phyloP scores from a whole-genome alignment of 2,329 filamentous ascomycete genomes.

The Blastomyces emzantsi region DNA sequence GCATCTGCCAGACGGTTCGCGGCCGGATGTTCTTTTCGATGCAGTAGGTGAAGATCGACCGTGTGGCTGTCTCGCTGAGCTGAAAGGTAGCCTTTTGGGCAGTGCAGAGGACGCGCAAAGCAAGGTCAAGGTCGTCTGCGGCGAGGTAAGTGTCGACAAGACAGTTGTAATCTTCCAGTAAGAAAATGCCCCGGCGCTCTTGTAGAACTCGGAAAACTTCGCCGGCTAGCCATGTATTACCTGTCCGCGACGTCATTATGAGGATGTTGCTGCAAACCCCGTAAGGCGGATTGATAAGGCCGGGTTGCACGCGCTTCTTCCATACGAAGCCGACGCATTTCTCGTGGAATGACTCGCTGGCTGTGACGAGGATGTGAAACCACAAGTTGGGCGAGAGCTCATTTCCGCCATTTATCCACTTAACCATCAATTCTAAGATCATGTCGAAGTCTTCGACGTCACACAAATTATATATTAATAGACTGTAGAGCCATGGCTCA shows the following conservation, averaged over 20 bases:
- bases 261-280: conserved; percentile 61
- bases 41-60: conserved; percentile 53
- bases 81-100: conserved; percentile 58
- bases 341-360: conserved; percentile 54
- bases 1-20: conserved; percentile 47
- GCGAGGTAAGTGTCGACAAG: conserved; percentile 62
- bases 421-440: conserved; percentile 58
- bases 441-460: conserved; percentile 68
- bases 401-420: conserved; percentile 42
- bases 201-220: conserved; percentile 60
- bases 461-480: conserved; percentile 65
- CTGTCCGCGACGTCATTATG: conserved; percentile 58
- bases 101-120: conserved; percentile 61
- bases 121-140: conserved; percentile 52
- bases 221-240: conserved; percentile 59
- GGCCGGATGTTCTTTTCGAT: conserved; percentile 34
- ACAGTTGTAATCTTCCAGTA: conserved; percentile 66
- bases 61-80: conserved; percentile 52
- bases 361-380: conserved; percentile 66
- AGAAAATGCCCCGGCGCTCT: conserved; percentile 47
- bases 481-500: conserved; percentile 66
- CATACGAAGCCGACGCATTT: conserved; percentile 62
- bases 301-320: conserved; percentile 53
- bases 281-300: conserved; percentile 53
- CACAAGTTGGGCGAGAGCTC: conserved; percentile 52